Base-by-base conservation (phyloP, 805 yeast species). In the Saccharomyces jurei region DNA sequence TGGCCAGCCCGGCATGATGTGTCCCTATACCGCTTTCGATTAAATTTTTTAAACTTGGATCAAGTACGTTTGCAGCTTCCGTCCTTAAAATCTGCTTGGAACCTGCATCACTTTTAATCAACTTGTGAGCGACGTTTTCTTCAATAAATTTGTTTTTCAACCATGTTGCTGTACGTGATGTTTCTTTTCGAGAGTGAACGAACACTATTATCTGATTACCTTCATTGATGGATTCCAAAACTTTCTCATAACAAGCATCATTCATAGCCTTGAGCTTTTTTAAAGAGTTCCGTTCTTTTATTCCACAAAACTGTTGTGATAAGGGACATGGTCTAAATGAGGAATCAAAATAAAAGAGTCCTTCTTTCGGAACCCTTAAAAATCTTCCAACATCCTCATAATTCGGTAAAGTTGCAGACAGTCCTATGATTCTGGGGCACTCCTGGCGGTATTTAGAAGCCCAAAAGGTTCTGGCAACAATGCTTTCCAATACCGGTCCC, bases 121-220 rank as follows among this genome's bases (percentile, higher is more conserved):
- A 63, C 28, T 74, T 52, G 9, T 75, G 72, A 32, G 78, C 59
- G 50, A 79, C 78, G 22, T 79, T 84, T 17, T 78, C 80, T 58
- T 83, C 88, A 0, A 72, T 59, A 28, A 88, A 73, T 59, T 80
- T 81, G 30, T 85, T 85, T 31, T 81, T 78, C 6, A 91, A 68
- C 81, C 83, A 85, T 47, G 78, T 78, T 0, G 97, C 97, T 0
- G 96, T 87, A 60, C 86, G 84, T 56, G 77, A 82, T 0, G 99
- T 94, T 50, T 92, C 98, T 63, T 89, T 91, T 61, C 98, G 77
- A 0, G 97, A 90, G 66, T 94, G 98, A 6, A 92, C 98, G 70
- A 92, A 92, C 0, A 92, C 81, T 56, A 92, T 89, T 2, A 88
- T 81, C 68, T 92, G 98, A 61, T 87, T 86, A 31, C 81, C 81